Percentiles rank a stretch among this genome's conserved stretches.
These are phyloP conservation scores for Beauveria pseudobassiana DNA, from an alignment of 2,329 filamentous ascomycete genomes.

Conservation along the genomic window DNA sequence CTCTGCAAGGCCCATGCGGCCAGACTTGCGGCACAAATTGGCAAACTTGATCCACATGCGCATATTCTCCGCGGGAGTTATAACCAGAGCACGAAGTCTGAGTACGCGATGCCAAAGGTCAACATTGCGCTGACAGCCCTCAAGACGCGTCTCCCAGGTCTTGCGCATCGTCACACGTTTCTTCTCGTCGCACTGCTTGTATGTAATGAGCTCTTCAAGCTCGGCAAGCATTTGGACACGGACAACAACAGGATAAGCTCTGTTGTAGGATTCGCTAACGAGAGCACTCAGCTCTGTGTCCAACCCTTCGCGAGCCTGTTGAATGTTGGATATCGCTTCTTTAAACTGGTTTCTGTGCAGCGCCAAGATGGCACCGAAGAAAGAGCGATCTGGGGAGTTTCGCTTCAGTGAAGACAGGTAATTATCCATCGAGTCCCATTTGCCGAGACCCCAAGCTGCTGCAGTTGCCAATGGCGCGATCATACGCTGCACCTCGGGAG, in stretches of 20 bases:
- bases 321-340: conserved; percentile 80
- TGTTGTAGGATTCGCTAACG: conserved; percentile 96
- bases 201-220: conserved; percentile 93
- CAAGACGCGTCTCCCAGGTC: conserved; percentile 92
- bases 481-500: conserved; percentile 75
- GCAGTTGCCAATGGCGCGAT: conserved; percentile 93
- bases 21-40: conserved; percentile 94
- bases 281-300: conserved; percentile 94
- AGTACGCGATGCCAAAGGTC: conserved; percentile 99
- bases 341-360: conserved; percentile 94
- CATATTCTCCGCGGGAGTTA: conserved; percentile 86
- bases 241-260: conserved; percentile 96
- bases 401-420: conserved; percentile 95
- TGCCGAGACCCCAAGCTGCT: conserved; percentile 90
- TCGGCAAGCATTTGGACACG: conserved; percentile 98
- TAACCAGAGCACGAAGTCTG: conserved; percentile 85
- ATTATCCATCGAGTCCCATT: conserved; percentile 98
- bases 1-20: conserved; percentile 88
- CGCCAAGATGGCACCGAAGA: conserved; percentile 93
- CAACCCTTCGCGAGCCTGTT: conserved; percentile 84
- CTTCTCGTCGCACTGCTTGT: conserved; percentile 87
- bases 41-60: conserved; percentile 99
- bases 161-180: conserved; percentile 86
- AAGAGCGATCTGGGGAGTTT: conserved; percentile 86
- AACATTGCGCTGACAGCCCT: conserved; percentile 92